Evolutionary conservation across 2,329 filamentous ascomycete genomes (phyloP).

Genomic region (Sarocladium kiliense): DNA sequence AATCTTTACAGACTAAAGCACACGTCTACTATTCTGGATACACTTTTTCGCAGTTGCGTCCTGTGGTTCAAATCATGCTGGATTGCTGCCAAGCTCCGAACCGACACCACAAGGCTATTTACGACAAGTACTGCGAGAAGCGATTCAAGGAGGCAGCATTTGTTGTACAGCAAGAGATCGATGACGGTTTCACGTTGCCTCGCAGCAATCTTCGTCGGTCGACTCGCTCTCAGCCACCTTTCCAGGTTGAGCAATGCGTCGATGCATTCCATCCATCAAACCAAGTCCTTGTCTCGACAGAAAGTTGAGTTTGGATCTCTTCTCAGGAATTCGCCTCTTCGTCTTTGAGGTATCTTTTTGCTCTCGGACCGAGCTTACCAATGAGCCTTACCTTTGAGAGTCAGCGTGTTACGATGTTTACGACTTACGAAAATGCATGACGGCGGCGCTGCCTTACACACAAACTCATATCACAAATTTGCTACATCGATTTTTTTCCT

Average conservation of each 20-base stretch:
- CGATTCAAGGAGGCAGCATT: slow-evolving; percentile 80
- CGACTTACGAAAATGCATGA: slow-evolving; percentile 1
- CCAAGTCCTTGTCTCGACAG: slow-evolving; percentile 3
- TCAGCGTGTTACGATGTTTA: neutral
- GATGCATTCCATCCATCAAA: neutral
- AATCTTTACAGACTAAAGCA: slow-evolving; percentile 58
- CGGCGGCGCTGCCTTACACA: neutral
- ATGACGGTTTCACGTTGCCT: slow-evolving; percentile 50
- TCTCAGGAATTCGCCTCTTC: neutral
- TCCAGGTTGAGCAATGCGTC: neutral
- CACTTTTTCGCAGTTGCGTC: slow-evolving; percentile 77
- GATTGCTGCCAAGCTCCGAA: slow-evolving; percentile 81
- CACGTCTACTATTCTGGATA: slow-evolving; percentile 95
- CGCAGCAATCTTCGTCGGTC: slow-evolving; percentile 32
- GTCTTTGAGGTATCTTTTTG: no score
- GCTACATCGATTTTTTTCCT: neutral
- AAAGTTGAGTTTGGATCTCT: neutral
- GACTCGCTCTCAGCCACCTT: neutral
- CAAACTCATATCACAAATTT: neutral
- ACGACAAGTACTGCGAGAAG: slow-evolving; percentile 85
- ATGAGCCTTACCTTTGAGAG: neutral
- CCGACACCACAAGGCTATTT: slow-evolving; percentile 81
- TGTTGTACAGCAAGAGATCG: slow-evolving; percentile 72
- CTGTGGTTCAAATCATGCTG: slow-evolving; percentile 70
- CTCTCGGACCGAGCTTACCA: no score